These are phyloP conservation scores for Metschnikowia borealis DNA, from an alignment of 805 yeast species.

Conservation along the genomic window DNA sequence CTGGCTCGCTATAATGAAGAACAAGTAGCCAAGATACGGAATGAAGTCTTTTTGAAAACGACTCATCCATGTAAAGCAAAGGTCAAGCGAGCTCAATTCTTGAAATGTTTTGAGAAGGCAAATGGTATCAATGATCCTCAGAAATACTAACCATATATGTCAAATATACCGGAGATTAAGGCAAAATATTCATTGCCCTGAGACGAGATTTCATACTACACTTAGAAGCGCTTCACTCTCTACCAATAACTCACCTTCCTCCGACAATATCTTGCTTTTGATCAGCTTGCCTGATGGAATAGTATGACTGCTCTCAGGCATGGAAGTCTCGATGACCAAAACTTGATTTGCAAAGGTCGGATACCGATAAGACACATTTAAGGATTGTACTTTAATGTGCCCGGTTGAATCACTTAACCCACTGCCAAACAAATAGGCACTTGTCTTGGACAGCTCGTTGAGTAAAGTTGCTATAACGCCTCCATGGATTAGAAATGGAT, in stretches of 20 bases:
- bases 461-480: slow-evolving; percentile 79
- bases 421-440: slow-evolving; percentile 38
- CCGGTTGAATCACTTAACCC: slow-evolving; percentile 34
- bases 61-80: neutral
- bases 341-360: slow-evolving; percentile 82
- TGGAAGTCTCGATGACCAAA: slow-evolving; percentile 54
- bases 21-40: neutral
- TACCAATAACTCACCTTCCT: slow-evolving; percentile 53
- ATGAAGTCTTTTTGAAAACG: neutral
- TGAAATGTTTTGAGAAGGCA: neutral
- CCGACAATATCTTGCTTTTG: slow-evolving; percentile 50
- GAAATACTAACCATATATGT: too few relatives aligned
- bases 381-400: slow-evolving; percentile 37
- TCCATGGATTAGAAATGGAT: slow-evolving; percentile 85
- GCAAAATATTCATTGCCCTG: neutral
- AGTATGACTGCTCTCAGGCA: slow-evolving; percentile 19
- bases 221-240: slow-evolving; percentile 23
- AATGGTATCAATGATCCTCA: neutral
- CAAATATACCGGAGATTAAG: too few relatives aligned
- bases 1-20: neutral
- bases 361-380: slow-evolving; percentile 52
- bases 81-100: neutral
- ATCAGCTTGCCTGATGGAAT: slow-evolving; percentile 30
- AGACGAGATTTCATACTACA: neutral
- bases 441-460: slow-evolving; percentile 68